Conservation (phyloP, 805 yeast species). For the Peterozyma toletana region DNA sequence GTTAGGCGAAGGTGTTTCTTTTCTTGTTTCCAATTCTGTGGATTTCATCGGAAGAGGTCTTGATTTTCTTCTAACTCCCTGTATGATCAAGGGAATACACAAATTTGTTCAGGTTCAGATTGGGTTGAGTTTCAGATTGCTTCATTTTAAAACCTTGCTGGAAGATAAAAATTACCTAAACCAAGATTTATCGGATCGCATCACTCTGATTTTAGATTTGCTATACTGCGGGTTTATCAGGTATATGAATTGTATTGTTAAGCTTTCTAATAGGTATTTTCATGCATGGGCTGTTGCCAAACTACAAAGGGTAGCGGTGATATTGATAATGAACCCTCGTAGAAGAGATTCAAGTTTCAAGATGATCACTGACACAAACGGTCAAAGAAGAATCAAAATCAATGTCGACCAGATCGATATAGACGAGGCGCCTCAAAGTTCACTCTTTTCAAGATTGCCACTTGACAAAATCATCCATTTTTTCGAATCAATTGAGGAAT, state of each 20-base stretch:
- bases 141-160: conserved; percentile 14
- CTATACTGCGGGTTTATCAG: neutral
- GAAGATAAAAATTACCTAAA: neutral
- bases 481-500: no score
- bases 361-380: neutral
- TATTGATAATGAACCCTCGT: conserved; percentile 11
- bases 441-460: neutral
- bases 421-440: conserved; percentile 1
- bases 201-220: neutral
- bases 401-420: neutral
- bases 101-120: conserved; percentile 24
- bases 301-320: conserved; percentile 33
- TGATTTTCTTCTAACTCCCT: conserved; percentile 31
- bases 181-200: neutral
- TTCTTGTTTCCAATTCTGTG: neutral
- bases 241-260: conserved; percentile 16
- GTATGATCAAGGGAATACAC: conserved; percentile 29
- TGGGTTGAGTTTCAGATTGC: conserved; percentile 20
- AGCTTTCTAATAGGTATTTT: conserved; percentile 47
- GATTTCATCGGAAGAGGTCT: conserved; percentile 24
- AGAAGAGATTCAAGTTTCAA: neutral
- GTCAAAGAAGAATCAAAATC: neutral
- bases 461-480: no score
- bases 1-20: neutral
- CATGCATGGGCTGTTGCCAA: conserved; percentile 65